Conservation (phyloP, 345 rosid genomes). For the Laguncularia racemosa region DNA sequence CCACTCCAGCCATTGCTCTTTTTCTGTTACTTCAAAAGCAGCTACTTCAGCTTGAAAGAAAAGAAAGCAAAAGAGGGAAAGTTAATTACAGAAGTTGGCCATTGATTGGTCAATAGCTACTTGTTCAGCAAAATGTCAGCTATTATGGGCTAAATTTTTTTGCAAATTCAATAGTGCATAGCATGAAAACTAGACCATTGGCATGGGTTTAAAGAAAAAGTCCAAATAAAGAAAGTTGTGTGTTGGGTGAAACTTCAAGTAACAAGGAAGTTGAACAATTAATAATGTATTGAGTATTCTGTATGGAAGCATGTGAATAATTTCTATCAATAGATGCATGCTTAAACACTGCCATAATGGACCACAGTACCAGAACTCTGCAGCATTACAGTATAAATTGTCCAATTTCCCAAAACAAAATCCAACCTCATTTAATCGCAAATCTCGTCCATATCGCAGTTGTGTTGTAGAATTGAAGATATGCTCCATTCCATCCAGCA, state of each 20-base stretch:
- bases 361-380: too few species aligned
- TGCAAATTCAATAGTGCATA: too few species aligned
- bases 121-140: too few species aligned
- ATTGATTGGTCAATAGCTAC: too few species aligned
- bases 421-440: conserved; percentile 88
- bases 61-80: not conserved
- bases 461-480: conserved; percentile 79
- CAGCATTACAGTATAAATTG: not conserved
- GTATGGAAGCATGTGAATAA: too few species aligned
- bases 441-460: conserved; percentile 86
- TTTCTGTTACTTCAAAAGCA: too few species aligned
- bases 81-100: not conserved
- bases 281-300: not conserved
- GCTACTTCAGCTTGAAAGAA: not conserved
- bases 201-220: too few species aligned
- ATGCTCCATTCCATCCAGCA: conserved; percentile 97
- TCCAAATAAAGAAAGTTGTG: conserved; percentile 1
- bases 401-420: not conserved
- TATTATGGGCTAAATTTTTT: too few species aligned
- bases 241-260: not conserved
- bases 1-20: too few species aligned
- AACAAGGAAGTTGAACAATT: not conserved
- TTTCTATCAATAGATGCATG: too few species aligned
- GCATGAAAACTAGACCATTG: too few species aligned
- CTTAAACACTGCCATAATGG: not conserved